A percentile compares a stretch with the other conserved stretches of the same genome.
phyloP scores from a whole-genome alignment of 208 protist species.

The Leishmania martiniquensis region DNA sequence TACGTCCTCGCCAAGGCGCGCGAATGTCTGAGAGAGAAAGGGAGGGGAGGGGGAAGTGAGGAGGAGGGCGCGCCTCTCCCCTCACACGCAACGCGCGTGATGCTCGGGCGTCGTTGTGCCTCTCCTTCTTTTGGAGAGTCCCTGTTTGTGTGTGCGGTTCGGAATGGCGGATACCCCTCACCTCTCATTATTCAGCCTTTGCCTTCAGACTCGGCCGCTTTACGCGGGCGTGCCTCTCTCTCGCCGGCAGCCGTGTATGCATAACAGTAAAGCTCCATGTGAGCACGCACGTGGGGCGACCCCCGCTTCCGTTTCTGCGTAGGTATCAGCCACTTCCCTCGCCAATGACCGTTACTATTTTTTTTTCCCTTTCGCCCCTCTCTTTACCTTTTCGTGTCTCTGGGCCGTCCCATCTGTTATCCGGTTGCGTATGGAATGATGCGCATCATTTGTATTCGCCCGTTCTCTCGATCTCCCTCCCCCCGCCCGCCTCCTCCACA shows the following conservation, averaged over 20 bases:
- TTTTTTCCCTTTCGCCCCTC: background rate
- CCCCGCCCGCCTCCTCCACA: no score
- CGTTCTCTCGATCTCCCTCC: slow-evolving; percentile 17
- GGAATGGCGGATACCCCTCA: no score
- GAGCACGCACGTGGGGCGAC: background rate
- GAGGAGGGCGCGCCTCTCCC: background rate
- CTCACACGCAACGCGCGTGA: background rate
- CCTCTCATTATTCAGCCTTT: no score
- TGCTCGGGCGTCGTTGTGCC: background rate
- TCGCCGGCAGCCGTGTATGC: no score
- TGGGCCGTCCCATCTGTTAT: no score
- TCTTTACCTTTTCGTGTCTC: background rate
- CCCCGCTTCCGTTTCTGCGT: background rate
- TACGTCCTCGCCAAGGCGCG: background rate
- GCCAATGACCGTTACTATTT: no score
- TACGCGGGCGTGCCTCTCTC: no score
- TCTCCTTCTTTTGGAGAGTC: background rate
- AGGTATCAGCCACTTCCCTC: background rate
- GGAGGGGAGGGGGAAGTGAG: no score
- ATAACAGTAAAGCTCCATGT: no score
- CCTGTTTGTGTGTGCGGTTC: background rate
- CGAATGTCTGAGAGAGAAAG: background rate
- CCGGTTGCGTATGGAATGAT: no score
- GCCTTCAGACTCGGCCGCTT: no score
- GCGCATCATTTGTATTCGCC: no score